Evolutionary conservation across 495 filamentous ascomycete species (phyloP), one percentile per base, ranked within the genome.

Genomic region (Penicillium arizonense): DNA sequence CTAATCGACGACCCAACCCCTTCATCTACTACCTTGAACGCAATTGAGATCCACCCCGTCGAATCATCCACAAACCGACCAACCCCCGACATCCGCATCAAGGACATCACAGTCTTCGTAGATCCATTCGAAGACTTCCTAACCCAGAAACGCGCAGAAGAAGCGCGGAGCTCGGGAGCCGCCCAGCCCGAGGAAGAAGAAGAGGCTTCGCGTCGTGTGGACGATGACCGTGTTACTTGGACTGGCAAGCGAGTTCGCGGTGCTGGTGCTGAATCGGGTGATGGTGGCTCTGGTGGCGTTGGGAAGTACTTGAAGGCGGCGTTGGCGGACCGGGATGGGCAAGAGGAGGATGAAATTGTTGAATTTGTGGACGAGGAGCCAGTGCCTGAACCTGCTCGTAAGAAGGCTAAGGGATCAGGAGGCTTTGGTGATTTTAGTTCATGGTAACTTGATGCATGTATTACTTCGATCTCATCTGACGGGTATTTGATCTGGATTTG

Each of bases 51-150:
- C 5, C 81, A 83, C 12, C 82, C 85, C 2, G 83, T 83, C 6
- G 84, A 82, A 34, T 79, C 88, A 23, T 77, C 74, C n/a, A 82
- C 80, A 7, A 84, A 89, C 57, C 73, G 85, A 12, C 94, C 94
- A 6, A 67, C 84, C 0, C 80, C 85, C n/a, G 84, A 90, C 23
- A 85, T 96, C 18, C 62, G 81, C 34, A 91, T 99, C 50, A 81
- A 85, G 60, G 88, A 94, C 28, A 79, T 97, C 1, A 85, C 88
- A 3, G 83, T 99, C 5, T 92, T 95, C 56, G 82, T 97, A 3
- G 94, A 99, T 69, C 92, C 92, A 1, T 99, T 99, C 68, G 90
- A 96, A 59, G 94, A 96, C 69, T 97, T 93, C 64, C 56, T 77
- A 35, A 75, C 81, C 50, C 70, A 73, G 39, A 78, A 78, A 47